Evolutionary conservation across 2,329 filamentous ascomycete species (phyloP).

Genomic region (Domatiomyces globalis): DNA sequence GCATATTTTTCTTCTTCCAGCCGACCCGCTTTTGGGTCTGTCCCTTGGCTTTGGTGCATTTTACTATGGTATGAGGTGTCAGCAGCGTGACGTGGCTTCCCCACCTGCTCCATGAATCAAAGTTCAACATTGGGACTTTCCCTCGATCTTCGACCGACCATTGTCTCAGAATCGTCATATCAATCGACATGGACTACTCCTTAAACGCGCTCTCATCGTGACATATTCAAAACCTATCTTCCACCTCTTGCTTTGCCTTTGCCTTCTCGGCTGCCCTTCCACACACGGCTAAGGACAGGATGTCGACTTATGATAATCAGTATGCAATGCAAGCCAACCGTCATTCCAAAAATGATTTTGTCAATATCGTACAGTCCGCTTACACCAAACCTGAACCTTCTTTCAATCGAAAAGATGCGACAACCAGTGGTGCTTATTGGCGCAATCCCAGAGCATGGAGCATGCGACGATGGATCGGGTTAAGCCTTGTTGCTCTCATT

Average conservation of each 20-base stretch:
- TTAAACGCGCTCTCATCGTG: not conserved
- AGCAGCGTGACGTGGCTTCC: not conserved
- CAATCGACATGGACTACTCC: not conserved
- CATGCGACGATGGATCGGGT: not conserved
- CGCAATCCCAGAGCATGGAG: not conserved
- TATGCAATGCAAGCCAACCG: not conserved
- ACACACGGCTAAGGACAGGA: not conserved
- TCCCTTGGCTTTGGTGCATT: not conserved
- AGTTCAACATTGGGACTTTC: not conserved
- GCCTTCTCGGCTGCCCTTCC: not conserved
- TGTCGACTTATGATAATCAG: not conserved
- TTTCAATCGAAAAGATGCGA: not conserved
- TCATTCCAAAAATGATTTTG: not conserved
- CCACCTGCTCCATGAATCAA: not conserved
- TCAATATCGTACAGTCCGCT: not conserved
- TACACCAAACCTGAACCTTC: not conserved
- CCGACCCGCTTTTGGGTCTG: not conserved
- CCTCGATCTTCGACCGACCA: not conserved
- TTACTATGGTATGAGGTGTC: not conserved
- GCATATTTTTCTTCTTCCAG: not conserved
- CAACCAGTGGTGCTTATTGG: not conserved
- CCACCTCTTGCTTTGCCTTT: not conserved
- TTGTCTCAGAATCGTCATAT: not conserved
- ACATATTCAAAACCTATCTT: not conserved
- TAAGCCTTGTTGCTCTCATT: not conserved